Conservation (phyloP, 2,329 filamentous ascomycete species). For the Alternaria conjuncta region DNA sequence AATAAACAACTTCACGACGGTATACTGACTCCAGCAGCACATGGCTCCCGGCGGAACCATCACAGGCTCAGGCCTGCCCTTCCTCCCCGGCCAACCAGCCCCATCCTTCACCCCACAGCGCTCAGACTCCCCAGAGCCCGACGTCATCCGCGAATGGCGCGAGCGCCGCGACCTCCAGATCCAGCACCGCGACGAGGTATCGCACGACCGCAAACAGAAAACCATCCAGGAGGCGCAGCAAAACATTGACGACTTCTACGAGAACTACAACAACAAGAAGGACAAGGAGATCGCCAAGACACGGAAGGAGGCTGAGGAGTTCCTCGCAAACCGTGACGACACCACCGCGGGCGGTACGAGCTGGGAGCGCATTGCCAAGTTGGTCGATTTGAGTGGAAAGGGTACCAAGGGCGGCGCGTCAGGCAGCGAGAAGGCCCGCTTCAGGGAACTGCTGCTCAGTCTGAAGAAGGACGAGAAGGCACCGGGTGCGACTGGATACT, state of each 20-base stretch:
- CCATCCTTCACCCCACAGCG: conserved; percentile 55
- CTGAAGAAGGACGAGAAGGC: conserved; percentile 92
- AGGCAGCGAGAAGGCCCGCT: conserved; percentile 93
- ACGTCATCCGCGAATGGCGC: conserved; percentile 89
- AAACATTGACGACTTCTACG: conserved; percentile 98
- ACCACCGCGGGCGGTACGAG: conserved; percentile 93
- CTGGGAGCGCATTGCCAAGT: conserved; percentile 97
- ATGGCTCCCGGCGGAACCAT: conserved; percentile 80
- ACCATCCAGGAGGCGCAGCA: conserved; percentile 88
- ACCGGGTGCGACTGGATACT: conserved; percentile 62
- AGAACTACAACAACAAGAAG: conserved; percentile 98
- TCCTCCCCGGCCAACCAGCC: conserved; percentile 51
- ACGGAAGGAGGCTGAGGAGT: conserved; percentile 89
- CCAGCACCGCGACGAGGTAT: conserved; percentile 83
- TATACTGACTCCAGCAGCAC: conserved; percentile 55
- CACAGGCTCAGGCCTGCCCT: conserved; percentile 70
- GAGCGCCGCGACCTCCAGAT: conserved; percentile 84
- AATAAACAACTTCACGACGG: not conserved
- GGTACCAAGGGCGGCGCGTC: conserved; percentile 83
- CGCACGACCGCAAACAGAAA: conserved; percentile 79
- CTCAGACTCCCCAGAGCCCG: conserved; percentile 81
- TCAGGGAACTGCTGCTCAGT: conserved; percentile 86
- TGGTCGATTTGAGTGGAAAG: conserved; percentile 97
- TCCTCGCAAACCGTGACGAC: conserved; percentile 86
- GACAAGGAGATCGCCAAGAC: conserved; percentile 92